Conservation (phyloP, 805 yeast genomes). For the Sungouiozyma intestinalis region DNA sequence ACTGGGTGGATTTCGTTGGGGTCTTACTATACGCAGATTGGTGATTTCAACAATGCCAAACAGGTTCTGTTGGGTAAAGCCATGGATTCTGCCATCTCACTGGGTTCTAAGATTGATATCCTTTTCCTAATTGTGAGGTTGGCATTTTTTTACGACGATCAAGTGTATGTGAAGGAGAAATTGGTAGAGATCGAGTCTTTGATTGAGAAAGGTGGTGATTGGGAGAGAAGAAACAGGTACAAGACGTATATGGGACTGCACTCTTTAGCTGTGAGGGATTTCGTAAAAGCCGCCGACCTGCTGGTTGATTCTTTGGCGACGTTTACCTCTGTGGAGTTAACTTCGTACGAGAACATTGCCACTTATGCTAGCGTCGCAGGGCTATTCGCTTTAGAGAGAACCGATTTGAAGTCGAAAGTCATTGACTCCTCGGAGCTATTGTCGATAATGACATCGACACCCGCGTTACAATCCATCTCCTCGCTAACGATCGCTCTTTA, state of each 20-base stretch:
- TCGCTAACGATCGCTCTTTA: constrained; percentile 78
- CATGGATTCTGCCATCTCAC: constrained; percentile 65
- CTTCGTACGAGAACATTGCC: constrained; percentile 84
- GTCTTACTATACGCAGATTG: constrained; percentile 76
- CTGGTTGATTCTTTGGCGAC: constrained; percentile 89
- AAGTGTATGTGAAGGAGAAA: constrained; percentile 53
- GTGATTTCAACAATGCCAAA: constrained; percentile 66
- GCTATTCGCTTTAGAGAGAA: constrained; percentile 68
- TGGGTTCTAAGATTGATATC: constrained; percentile 86
- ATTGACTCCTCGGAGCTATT: constrained; percentile 92
- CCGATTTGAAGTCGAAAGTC: constrained; percentile 70
- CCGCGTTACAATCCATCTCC: constrained; percentile 67
- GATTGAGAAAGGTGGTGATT: constrained; percentile 96
- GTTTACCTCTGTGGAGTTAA: constrained; percentile 83
- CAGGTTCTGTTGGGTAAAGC: constrained; percentile 47
- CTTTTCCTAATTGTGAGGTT: constrained; percentile 71
- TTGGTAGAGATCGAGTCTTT: constrained; percentile 61
- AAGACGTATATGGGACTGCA: constrained; percentile 87
- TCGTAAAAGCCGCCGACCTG: constrained; percentile 72
- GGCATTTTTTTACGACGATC: constrained; percentile 84
- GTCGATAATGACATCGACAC: constrained; percentile 62
- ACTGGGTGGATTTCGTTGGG: constrained; percentile 73
- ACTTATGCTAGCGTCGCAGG: constrained; percentile 86
- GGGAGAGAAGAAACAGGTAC: constrained; percentile 95
- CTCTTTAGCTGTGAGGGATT: constrained; percentile 73